Evolutionary conservation across 768 basidiomycete genomes (phyloP), one percentile per base, ranked within the genome.

Genomic region (Mrakia gelida): DNA sequence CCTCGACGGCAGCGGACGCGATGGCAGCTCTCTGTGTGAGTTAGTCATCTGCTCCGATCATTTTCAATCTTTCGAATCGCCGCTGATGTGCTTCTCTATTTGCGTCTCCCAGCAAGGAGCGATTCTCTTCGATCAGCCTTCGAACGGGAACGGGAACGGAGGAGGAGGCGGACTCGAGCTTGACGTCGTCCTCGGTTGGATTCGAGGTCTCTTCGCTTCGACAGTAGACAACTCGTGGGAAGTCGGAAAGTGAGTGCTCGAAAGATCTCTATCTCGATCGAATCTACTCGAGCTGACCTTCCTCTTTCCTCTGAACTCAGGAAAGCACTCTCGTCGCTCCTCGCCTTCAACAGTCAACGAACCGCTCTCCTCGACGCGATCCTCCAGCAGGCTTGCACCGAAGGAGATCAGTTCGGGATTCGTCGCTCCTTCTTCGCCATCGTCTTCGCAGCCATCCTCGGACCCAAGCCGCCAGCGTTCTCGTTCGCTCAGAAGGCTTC

Each of bases 1-100:
- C 93, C 0, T 87, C 90, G 81, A 93, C 94, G 23, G 91, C 94
- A 26, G 88, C 91, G n/a, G 91, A 93, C 56, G 92, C 95, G 4
- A 86, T 96, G 85, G 89, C 92, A n/a, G 89, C 93, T 13, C 88
- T 96, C 79, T 92, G 92, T 82, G 94, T 96, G 81, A 86, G 94
- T 90, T 59, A 7, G 28, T 23, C n/a, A 8, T 30, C 32, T 15
- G 7, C 41, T 70, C 54, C 54, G 61, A 81, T 41, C 80, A 45
- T 30, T 70, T 49, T 68, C 21, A 32, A 54, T 45, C n/a, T 71
- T 76, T 7, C 7, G 15, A 13, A 6, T 45, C 45, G 11, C 15
- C 45, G 45, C 63, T 70, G 45, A 54, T 71, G 56, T 61, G n/a
- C n/a, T 30, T 68, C 59, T 43, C 4, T 8, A 28, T 75, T 52